phyloP scores from a whole-genome alignment of 192 early-diverging fungal genomes.

The Coemansia aciculifera region DNA sequence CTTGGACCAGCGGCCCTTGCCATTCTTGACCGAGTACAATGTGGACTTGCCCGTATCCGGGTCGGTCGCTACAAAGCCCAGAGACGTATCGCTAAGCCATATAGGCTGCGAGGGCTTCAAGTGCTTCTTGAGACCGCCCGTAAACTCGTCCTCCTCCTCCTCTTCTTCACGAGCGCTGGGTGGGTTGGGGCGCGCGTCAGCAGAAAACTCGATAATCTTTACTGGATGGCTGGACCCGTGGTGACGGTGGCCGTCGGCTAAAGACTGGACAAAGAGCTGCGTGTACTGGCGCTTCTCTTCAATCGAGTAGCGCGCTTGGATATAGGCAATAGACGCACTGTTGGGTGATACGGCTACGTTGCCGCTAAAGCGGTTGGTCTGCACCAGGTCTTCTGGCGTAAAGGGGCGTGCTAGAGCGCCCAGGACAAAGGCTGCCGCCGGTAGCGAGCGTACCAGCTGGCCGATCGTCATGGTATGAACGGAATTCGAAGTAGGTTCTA shows the following conservation, averaged over 20 bases:
- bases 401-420: slow-evolving; percentile 47
- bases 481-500: background rate
- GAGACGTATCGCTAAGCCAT: slow-evolving; percentile 38
- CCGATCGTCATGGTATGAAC: background rate
- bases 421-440: slow-evolving; percentile 22
- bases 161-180: slow-evolving; percentile 1
- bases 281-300: slow-evolving; percentile 58
- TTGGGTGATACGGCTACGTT: slow-evolving; percentile 56
- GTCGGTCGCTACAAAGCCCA: slow-evolving; percentile 39
- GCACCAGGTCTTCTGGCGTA: slow-evolving; percentile 64
- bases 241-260: slow-evolving; percentile 10
- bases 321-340: slow-evolving; percentile 57
- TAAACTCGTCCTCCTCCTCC: background rate
- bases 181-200: slow-evolving; percentile 35
- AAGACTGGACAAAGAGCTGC: slow-evolving; percentile 42
- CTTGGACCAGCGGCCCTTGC: slow-evolving; percentile 45
- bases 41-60: slow-evolving; percentile 29
- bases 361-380: slow-evolving; percentile 61
- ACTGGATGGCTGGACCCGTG: background rate
- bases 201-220: slow-evolving; percentile 15
- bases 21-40: slow-evolving; percentile 52
- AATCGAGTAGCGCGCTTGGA: slow-evolving; percentile 63
- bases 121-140: background rate
- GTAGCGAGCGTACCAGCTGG: slow-evolving; percentile 20
- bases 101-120: slow-evolving; percentile 47